Evolutionary conservation across 148 eudicot genomes (phyloP), one percentile per base, ranked within the genome.

Genomic region (Vaccinium myrtillus): DNA sequence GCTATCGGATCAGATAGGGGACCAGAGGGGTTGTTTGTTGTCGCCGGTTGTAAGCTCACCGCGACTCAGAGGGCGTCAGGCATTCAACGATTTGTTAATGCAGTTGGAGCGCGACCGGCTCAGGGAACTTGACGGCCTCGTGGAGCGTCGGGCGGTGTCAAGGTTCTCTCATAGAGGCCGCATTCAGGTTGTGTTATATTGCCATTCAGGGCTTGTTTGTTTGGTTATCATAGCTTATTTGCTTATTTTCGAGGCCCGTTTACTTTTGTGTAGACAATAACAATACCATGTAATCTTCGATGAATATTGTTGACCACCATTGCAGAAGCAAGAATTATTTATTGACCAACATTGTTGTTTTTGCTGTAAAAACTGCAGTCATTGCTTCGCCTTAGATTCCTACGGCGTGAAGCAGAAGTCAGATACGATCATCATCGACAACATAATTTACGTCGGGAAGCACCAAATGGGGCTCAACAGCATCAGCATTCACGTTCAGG

Each of bases 31-130:
- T 69, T 19, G 83, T 75, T 61, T 84, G 56, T 77, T 79, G 54
- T 59, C 82, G n/a, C 84, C 89, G 4, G 79, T 87, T n/a, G 1
- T 86, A n/a, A 67, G 61, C 65, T 90, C 95, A 2, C 96, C 93
- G 0, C 86, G 90, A 79, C 83, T 95, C 11, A 90, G 98, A 30
- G 98, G 98, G 39, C 91, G 98, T 3, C 93, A 91, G 84, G 98
- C 96, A 1, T 87, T 87, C 36, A 77, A 49, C 2, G 92, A 92
- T 84, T 77, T 94, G 82, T 86, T 90, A 16, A 83, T 85, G 84
- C 85, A 84, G 75, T 75, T 90, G 86, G 92, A 94, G 86, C 86
- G 87, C 15, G 90, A 93, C 10, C 86, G 96, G 73, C 86, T 84
- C 23, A 81, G 83, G 59, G 98, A 95, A 86, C 87, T 95, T 73